phyloP scores from a whole-genome alignment of 1,284 basidiomycete genomes.

The Ceratobasidium sp. region DNA sequence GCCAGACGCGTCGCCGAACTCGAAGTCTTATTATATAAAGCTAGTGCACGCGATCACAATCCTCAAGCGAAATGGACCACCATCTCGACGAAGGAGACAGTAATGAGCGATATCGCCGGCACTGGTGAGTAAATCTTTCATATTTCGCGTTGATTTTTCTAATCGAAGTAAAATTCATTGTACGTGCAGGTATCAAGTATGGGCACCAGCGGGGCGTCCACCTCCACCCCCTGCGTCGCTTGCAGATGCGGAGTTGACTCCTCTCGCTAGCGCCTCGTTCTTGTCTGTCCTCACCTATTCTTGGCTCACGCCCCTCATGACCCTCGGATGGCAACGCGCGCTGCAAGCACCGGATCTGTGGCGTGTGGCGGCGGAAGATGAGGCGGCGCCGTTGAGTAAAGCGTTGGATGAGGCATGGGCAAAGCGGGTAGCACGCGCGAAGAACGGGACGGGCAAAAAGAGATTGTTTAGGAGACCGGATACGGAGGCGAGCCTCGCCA shows the following conservation, averaged over 20 bases:
- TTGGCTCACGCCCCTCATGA: slow-evolving; percentile 81
- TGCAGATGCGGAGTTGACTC: slow-evolving; percentile 72
- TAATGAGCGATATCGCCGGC: slow-evolving; percentile 40
- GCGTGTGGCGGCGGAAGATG: slow-evolving; percentile 71
- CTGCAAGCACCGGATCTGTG: slow-evolving; percentile 80
- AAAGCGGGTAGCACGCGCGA: slow-evolving; percentile 62
- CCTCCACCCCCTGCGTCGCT: slow-evolving; percentile 69
- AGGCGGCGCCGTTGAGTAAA: slow-evolving; percentile 65
- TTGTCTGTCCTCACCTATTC: slow-evolving; percentile 71
- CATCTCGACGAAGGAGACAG: slow-evolving; percentile 42
- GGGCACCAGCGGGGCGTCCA: slow-evolving; percentile 72
- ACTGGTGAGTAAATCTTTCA: slow-evolving; percentile 24
- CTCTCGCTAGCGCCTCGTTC: slow-evolving; percentile 69
- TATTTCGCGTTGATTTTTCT: not conserved
- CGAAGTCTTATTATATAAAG: not conserved
- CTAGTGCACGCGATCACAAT: not conserved
- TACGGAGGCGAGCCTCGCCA: slow-evolving; percentile 68
- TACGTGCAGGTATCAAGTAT: slow-evolving; percentile 53
- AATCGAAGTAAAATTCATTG: not conserved
- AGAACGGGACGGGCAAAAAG: slow-evolving; percentile 68
- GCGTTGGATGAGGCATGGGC: slow-evolving; percentile 67
- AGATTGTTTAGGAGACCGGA: slow-evolving; percentile 52
- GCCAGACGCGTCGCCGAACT: not conserved
- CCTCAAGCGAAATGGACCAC: not conserved
- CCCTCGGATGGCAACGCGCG: slow-evolving; percentile 76